A percentile compares a stretch with the other conserved stretches of the same genome.
Evolutionary conservation across 495 filamentous ascomycete species (phyloP).

Genomic region (Talaromyces stipitatus): DNA sequence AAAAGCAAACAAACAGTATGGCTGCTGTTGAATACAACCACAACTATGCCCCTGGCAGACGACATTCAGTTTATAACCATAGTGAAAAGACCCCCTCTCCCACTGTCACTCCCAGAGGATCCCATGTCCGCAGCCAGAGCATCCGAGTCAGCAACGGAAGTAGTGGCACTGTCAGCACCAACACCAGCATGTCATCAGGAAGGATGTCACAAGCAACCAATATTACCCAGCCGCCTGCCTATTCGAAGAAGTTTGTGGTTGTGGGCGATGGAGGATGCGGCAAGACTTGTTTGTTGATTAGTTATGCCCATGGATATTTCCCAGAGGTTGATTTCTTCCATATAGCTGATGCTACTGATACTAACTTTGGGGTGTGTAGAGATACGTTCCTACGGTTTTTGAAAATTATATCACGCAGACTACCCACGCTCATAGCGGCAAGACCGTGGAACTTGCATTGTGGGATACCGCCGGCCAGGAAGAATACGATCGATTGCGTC

Average conservation of each 20-base stretch:
- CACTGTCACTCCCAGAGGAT: slow-evolving; percentile 39
- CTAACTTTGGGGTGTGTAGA: no score
- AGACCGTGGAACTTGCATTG: slow-evolving; percentile 89
- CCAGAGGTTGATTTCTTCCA: slow-evolving; percentile 70
- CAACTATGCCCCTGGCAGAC: slow-evolving; percentile 41
- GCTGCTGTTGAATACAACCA: slow-evolving; percentile 36
- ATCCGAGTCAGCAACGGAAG: slow-evolving; percentile 58
- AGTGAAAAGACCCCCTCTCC: slow-evolving; percentile 35
- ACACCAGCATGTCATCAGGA: slow-evolving; percentile 56
- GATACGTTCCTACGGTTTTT: slow-evolving; percentile 99
- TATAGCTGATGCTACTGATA: no score
- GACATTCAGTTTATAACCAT: slow-evolving; percentile 30
- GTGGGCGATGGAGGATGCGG: slow-evolving; percentile 97
- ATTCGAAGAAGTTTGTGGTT: slow-evolving; percentile 98
- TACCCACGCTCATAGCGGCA: slow-evolving; percentile 74
- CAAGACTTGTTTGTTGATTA: slow-evolving; percentile 97
- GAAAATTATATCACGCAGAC: slow-evolving; percentile 99
- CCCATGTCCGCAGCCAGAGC: slow-evolving; percentile 50
- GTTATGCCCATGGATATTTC: slow-evolving; percentile 96
- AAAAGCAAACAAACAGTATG: no score
- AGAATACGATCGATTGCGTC: slow-evolving; percentile 93
- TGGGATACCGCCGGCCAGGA: slow-evolving; percentile 99
- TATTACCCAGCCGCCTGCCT: slow-evolving; percentile 81
- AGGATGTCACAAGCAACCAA: slow-evolving; percentile 69
- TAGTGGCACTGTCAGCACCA: slow-evolving; percentile 77